Conservation (phyloP, 768 basidiomycete genomes). For the Phylloporus sp. region DNA sequence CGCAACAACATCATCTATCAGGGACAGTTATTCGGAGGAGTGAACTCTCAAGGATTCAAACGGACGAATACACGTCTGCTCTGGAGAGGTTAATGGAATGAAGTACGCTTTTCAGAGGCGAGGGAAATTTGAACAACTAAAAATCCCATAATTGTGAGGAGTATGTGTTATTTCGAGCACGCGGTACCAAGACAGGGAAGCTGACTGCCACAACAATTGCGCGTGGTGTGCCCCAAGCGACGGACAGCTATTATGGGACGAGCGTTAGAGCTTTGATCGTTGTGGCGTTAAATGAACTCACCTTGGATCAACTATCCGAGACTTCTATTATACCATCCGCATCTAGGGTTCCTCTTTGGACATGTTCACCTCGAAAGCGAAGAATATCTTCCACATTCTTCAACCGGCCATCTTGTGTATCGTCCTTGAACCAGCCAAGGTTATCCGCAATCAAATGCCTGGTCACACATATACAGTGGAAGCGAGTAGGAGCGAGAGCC, state of each 20-base stretch:
- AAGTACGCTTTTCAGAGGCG: too few relatives aligned
- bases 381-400: slow-evolving; percentile 82
- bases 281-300: neutral
- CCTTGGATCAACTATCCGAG: slow-evolving; percentile 23
- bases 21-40: neutral
- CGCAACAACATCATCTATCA: neutral
- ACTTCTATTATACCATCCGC: slow-evolving; percentile 54
- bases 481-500: neutral
- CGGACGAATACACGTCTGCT: too few relatives aligned
- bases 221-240: neutral
- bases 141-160: too few relatives aligned
- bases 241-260: neutral
- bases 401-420: slow-evolving; percentile 63
- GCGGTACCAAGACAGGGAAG: too few relatives aligned
- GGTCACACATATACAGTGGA: neutral
- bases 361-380: slow-evolving; percentile 70
- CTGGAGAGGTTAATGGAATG: too few relatives aligned
- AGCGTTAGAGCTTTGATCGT: neutral
- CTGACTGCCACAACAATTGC: too few relatives aligned
- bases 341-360: slow-evolving; percentile 48
- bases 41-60: neutral
- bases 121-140: too few relatives aligned
- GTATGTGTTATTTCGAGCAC: too few relatives aligned
- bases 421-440: slow-evolving; percentile 88
- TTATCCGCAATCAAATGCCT: slow-evolving; percentile 89